These are phyloP conservation scores for Epichloe festucae DNA, from an alignment of 2,329 filamentous ascomycete genomes.

Conservation along the genomic window DNA sequence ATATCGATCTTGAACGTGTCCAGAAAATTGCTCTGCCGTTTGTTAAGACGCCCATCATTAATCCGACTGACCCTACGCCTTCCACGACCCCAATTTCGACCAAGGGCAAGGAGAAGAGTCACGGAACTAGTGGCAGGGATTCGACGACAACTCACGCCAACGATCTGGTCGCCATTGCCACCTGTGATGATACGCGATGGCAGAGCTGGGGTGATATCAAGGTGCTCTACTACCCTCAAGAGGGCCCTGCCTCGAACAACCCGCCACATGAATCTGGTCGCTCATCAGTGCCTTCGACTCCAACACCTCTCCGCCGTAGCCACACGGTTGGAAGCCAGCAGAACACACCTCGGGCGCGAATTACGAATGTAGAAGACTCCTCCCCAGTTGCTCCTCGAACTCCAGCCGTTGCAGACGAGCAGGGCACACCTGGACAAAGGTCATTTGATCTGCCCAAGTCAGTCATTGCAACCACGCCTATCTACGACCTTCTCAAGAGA, in stretches of 20 bases:
- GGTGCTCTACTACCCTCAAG: conserved; percentile 60
- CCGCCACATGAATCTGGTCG: conserved; percentile 15
- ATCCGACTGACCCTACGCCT: conserved; percentile 38
- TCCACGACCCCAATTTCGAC: conserved; percentile 40
- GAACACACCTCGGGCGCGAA: conserved; percentile 27
- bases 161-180: conserved; percentile 65
- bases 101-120: conserved; percentile 66
- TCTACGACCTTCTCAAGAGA: conserved; percentile 43
- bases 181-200: conserved; percentile 47
- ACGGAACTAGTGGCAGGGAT: conserved; percentile 27
- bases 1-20: conserved; percentile 65
- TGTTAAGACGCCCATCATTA: conserved; percentile 51
- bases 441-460: conserved; percentile 52
- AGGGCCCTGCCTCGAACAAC: conserved; percentile 13
- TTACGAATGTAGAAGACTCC: conserved; percentile 24
- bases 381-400: conserved; percentile 37
- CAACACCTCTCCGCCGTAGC: conserved; percentile 62
- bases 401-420: conserved; percentile 23
- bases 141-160: conserved; percentile 60
- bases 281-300: conserved; percentile 49
- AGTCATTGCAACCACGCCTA: conserved; percentile 35
- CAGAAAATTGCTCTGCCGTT: conserved; percentile 77
- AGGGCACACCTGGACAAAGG: conserved; percentile 33
- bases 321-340: conserved; percentile 38
- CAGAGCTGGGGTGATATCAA: conserved; percentile 70